These are phyloP conservation scores for Xylariaceae sp. DNA, from an alignment of 2,329 filamentous ascomycete genomes.

Conservation along the genomic window DNA sequence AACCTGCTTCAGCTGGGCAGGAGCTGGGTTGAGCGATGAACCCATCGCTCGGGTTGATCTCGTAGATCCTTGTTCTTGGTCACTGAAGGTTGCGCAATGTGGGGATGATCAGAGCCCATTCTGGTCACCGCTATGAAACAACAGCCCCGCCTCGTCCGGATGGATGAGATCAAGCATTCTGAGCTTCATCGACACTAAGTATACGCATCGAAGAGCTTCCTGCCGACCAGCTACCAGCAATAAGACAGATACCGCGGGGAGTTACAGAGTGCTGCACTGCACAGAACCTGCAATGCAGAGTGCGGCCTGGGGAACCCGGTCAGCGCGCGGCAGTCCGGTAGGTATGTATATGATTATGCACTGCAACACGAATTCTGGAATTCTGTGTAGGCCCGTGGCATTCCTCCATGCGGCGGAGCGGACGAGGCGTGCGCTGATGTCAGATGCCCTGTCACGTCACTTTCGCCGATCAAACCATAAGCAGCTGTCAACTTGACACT, in stretches of 20 bases:
- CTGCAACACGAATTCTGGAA: not conserved
- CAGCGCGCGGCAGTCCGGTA: not conserved
- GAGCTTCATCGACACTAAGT: slow-evolving; percentile 12
- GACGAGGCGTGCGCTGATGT: slow-evolving; percentile 11
- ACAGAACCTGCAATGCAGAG: slow-evolving; percentile 1
- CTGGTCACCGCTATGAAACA: too few relatives aligned
- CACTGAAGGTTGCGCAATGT: slow-evolving; percentile 16
- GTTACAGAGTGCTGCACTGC: too few relatives aligned
- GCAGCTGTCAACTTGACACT: not conserved
- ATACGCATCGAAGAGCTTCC: not conserved
- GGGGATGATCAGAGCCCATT: slow-evolving; percentile 15
- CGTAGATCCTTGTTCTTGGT: slow-evolving; percentile 18
- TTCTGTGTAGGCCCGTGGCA: not conserved
- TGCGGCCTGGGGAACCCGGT: not conserved
- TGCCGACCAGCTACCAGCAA: too few relatives aligned
- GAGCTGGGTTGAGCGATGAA: too few relatives aligned
- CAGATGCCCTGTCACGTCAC: slow-evolving; percentile 5
- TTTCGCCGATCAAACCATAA: not conserved
- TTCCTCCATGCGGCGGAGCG: slow-evolving; percentile 13
- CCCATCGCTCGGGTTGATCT: slow-evolving; percentile 24
- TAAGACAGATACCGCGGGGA: too few relatives aligned
- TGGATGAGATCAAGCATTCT: slow-evolving; percentile 9
- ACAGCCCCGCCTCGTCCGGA: slow-evolving; percentile 12
- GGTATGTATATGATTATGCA: not conserved
- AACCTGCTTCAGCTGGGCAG: too few relatives aligned